Percentiles rank a stretch among this genome's conserved stretches.
Conservation (phyloP, 1,139 yeast genomes). For the Lodderomyces beijingensis region DNA sequence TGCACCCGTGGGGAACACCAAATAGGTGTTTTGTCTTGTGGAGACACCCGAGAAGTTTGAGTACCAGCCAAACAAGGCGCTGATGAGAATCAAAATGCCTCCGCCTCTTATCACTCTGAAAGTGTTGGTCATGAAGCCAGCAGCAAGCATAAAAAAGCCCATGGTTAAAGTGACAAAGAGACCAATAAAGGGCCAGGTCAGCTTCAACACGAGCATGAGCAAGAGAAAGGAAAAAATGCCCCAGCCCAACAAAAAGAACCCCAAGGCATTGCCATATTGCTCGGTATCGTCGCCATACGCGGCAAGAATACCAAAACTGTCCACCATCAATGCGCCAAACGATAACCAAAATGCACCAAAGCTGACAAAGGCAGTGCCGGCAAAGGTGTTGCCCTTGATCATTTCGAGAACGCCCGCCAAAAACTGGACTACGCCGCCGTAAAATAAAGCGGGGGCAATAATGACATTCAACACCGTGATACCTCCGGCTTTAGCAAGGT, state of each 20-base stretch:
- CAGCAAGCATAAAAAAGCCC: constrained; percentile 41
- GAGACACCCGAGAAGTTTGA: constrained; percentile 35
- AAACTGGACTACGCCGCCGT: constrained; percentile 46
- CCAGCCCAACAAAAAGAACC: constrained; percentile 44
- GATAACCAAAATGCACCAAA: constrained; percentile 44
- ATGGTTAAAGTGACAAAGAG: constrained; percentile 34
- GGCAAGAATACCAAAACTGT: constrained; percentile 48
- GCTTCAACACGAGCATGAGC: constrained; percentile 36
- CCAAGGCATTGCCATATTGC: constrained; percentile 33
- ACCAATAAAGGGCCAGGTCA: constrained; percentile 37
- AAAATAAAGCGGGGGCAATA: constrained; percentile 41
- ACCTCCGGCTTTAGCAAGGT: constrained; percentile 40
- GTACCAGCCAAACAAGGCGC: constrained; percentile 42
- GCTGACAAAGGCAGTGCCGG: constrained; percentile 35
- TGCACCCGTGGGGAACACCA: constrained; percentile 13
- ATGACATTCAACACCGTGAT: constrained; percentile 30
- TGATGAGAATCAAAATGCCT: constrained; percentile 40
- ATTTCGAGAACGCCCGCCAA: constrained; percentile 54
- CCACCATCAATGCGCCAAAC: constrained; percentile 32
- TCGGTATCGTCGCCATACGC: constrained; percentile 43
- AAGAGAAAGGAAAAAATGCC: constrained; percentile 40
- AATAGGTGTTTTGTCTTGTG: constrained; percentile 24
- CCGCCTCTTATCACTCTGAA: constrained; percentile 33
- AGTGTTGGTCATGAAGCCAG: constrained; percentile 34
- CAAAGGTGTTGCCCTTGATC: constrained; percentile 31